phyloP scores from a whole-genome alignment of 2,329 filamentous ascomycete genomes.

The Colletotrichum truncatum region DNA sequence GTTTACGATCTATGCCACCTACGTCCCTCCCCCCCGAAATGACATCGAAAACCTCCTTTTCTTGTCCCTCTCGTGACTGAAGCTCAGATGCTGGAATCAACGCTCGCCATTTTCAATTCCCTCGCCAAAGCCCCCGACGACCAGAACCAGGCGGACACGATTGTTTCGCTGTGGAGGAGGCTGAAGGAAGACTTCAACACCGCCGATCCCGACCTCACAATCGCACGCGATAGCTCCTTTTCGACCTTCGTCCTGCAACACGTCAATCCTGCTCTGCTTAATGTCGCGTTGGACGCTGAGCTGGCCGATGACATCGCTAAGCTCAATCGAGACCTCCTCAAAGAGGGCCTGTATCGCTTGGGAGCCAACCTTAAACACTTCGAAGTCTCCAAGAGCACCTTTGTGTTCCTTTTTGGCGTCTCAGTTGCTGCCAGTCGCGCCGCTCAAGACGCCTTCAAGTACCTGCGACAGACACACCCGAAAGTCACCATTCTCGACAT shows the following conservation, averaged over 20 bases:
- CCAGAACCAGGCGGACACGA: too few species aligned
- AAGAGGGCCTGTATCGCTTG: background rate
- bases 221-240: too few species aligned
- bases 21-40: too few species aligned
- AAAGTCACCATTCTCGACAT: background rate
- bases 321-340: background rate
- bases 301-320: background rate
- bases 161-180: too few species aligned
- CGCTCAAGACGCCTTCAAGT: background rate
- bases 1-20: too few species aligned
- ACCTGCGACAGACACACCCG: background rate
- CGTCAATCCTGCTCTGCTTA: background rate
- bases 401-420: background rate
- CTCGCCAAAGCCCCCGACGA: too few species aligned
- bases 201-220: too few species aligned
- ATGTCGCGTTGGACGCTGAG: background rate
- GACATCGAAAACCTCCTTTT: too few species aligned
- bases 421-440: background rate
- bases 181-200: too few species aligned
- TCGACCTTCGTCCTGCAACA: background rate
- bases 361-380: background rate
- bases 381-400: background rate
- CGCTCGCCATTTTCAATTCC: too few species aligned
- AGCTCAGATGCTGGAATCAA: too few species aligned
- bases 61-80: too few species aligned